phyloP scores from a whole-genome alignment of 257 asterid species.

The Hygrophila difformis region DNA sequence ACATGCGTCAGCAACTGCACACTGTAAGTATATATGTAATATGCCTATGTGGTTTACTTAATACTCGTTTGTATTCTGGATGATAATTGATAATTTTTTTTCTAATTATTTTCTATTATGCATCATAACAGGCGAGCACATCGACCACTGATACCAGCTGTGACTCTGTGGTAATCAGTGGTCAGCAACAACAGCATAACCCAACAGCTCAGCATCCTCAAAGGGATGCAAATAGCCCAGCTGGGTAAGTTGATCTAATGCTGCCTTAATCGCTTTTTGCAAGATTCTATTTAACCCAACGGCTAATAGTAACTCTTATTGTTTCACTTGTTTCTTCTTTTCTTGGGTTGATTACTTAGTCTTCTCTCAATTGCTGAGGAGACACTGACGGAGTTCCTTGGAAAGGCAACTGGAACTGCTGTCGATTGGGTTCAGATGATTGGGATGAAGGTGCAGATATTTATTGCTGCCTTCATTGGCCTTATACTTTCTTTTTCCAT shows the following conservation, averaged over 20 bases:
- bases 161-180: conserved; percentile 90
- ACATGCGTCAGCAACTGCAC: conserved; percentile 65
- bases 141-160: conserved; percentile 88
- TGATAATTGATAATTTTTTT: background rate
- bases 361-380: conserved; percentile 97
- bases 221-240: conserved; percentile 94
- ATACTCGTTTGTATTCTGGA: background rate
- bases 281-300: background rate
- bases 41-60: background rate
- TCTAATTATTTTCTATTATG: background rate
- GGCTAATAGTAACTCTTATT: background rate
- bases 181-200: conserved; percentile 78
- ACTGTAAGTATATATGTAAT: conserved; percentile 40
- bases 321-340: background rate
- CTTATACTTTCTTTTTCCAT: background rate
- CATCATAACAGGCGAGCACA: conserved; percentile 49
- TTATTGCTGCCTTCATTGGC: background rate
- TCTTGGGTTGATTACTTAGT: conserved; percentile 27
- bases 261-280: background rate
- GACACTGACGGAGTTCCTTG: conserved; percentile 98
- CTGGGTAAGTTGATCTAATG: conserved; percentile 51
- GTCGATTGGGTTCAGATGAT: conserved; percentile 99
- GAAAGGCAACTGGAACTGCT: conserved; percentile 99
- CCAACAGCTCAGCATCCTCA: conserved; percentile 81
- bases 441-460: conserved; percentile 92